Evolutionary conservation across 805 yeast genomes (phyloP).

Genomic region (Candida broadrunensis): DNA sequence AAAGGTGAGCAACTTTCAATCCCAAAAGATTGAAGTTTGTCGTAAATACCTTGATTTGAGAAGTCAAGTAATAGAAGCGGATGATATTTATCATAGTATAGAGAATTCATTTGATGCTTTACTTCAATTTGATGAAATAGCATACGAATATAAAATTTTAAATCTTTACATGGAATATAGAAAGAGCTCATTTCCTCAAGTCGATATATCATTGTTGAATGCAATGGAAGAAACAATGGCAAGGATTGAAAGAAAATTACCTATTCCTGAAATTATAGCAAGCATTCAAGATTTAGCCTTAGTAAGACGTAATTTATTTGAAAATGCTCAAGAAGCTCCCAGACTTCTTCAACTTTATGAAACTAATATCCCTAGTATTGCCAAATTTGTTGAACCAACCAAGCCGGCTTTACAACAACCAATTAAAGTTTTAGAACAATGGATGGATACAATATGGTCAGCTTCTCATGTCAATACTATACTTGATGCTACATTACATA

Average conservation of each 20-base stretch:
- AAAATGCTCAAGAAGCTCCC: constrained; percentile 32
- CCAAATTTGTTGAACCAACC: constrained; percentile 1
- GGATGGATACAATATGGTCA: constrained; percentile 13
- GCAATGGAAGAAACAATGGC: constrained; percentile 12
- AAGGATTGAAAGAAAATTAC: constrained; percentile 19
- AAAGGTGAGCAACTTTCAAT: constrained; percentile 16
- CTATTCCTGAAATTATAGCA: constrained; percentile 17
- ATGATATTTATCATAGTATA: constrained; percentile 7
- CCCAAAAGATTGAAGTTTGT: constrained; percentile 12
- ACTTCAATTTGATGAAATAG: constrained; percentile 23
- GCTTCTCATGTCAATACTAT: constrained; percentile 12
- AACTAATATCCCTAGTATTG: not conserved
- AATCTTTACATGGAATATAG: constrained; percentile 21
- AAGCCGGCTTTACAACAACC: not conserved
- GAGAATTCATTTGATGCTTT: constrained; percentile 15
- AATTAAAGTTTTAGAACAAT: not conserved
- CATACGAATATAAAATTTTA: constrained; percentile 21
- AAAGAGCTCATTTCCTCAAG: constrained; percentile 6
- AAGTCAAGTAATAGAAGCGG: constrained; percentile 5
- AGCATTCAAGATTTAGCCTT: constrained; percentile 20
- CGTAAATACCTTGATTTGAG: constrained; percentile 11
- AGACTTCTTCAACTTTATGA: constrained; percentile 16
- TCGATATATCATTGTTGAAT: constrained; percentile 10
- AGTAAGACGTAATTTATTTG: constrained; percentile 24
- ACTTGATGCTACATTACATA: not conserved